These are phyloP conservation scores for Keithomyces neogunnii DNA, from an alignment of 2,329 filamentous ascomycete species.

Conservation along the genomic window DNA sequence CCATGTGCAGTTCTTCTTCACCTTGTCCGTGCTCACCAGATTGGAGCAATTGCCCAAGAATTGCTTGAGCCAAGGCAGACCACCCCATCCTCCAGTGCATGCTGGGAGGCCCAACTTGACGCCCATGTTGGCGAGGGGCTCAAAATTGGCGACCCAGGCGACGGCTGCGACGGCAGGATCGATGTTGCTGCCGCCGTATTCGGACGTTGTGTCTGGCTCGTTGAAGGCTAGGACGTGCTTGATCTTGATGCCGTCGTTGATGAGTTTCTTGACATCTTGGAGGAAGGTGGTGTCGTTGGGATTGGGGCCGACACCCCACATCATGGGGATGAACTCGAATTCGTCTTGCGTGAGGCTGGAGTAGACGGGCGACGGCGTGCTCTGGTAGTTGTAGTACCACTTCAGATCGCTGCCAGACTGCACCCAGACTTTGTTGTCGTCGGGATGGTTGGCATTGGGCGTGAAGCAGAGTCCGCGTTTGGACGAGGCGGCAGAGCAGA, in stretches of 20 bases:
- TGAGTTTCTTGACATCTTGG: conserved; percentile 44
- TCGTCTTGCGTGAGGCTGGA: conserved; percentile 37
- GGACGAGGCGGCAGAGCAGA: conserved; percentile 21
- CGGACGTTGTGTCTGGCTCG: conserved; percentile 57
- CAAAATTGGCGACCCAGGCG: conserved; percentile 63
- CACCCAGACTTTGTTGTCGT: conserved; percentile 61
- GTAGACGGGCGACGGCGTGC: conserved; percentile 46
- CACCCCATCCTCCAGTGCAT: conserved; percentile 52
- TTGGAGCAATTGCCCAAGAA: conserved; percentile 57
- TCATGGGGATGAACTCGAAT: conserved; percentile 74
- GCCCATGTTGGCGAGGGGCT: conserved; percentile 56
- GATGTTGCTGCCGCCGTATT: conserved; percentile 55
- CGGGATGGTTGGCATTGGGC: conserved; percentile 40
- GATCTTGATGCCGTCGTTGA: conserved; percentile 47
- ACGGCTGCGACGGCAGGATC: conserved; percentile 51
- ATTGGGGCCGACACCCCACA: conserved; percentile 54
- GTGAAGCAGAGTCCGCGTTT: conserved; percentile 72
- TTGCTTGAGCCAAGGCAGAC: conserved; percentile 57
- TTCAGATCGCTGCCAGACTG: conserved; percentile 49
- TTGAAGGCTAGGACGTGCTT: conserved; percentile 68
- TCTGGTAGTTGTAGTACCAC: conserved; percentile 80
- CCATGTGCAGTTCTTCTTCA: conserved; percentile 46
- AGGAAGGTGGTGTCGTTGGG: conserved; percentile 52
- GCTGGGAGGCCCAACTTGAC: conserved; percentile 63
- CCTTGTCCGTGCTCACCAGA: conserved; percentile 36